A percentile compares a stretch with the other conserved stretches of the same genome.
These are phyloP conservation scores for Puccinellia tenuiflora DNA, from an alignment of 176 grass and related monocot species.

Conservation along the genomic window DNA sequence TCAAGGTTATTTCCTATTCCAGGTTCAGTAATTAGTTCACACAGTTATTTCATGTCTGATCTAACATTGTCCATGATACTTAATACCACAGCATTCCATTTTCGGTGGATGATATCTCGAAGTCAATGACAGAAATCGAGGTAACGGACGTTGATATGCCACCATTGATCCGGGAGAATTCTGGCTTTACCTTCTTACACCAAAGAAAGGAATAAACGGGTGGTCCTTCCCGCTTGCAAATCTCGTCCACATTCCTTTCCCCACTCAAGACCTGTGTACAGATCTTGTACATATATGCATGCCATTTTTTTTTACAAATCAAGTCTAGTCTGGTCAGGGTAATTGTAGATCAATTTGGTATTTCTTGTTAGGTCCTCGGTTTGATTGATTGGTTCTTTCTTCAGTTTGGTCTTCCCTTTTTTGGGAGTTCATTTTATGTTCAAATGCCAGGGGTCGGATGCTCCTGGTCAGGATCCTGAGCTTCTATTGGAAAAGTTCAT, in stretches of 20 bases:
- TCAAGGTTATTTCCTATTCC: constrained; percentile 59
- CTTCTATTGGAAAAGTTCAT: constrained; percentile 64
- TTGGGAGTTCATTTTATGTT: constrained; percentile 29
- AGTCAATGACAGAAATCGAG: constrained; percentile 82
- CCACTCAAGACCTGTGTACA: constrained; percentile 46
- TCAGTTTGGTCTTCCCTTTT: constrained; percentile 3
- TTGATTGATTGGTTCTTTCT: constrained; percentile 68
- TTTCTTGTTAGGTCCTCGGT: constrained; percentile 36
- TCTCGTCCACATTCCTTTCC: constrained; percentile 11
- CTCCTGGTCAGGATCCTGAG: constrained; percentile 31
- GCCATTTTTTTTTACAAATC: constrained; percentile 25
- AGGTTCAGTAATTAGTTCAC: constrained; percentile 11
- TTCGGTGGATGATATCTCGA: constrained; percentile 85
- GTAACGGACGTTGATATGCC: constrained; percentile 72
- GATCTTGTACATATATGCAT: constrained; percentile 64
- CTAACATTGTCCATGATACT: constrained; percentile 25
- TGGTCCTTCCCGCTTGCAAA: neutral
- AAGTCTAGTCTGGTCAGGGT: constrained; percentile 34
- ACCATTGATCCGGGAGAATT: constrained; percentile 63
- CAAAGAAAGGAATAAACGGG: constrained; percentile 66
- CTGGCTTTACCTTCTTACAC: constrained; percentile 71
- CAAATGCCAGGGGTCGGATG: constrained; percentile 42
- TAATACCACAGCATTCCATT: constrained; percentile 72
- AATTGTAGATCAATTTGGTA: constrained; percentile 27
- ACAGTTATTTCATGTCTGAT: neutral